Evolutionary conservation across 2,329 filamentous ascomycete genomes (phyloP).

Genomic region (Aspergillus felis): DNA sequence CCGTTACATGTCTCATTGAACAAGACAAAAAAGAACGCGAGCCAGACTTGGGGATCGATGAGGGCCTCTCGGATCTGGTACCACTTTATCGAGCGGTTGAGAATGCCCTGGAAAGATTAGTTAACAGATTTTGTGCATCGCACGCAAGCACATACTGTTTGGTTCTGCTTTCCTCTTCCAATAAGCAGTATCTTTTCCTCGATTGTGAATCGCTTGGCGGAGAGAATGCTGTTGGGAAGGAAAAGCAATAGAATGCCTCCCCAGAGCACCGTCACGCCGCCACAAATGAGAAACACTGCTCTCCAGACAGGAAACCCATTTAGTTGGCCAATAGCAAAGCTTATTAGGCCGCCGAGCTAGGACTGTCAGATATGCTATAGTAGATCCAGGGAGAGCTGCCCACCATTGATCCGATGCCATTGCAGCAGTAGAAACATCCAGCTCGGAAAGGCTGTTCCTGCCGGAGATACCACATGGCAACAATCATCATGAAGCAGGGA

Average conservation of each 20-base stretch:
- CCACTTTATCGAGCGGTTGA: conserved; percentile 47
- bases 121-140: neutral
- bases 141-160: conserved; percentile 2
- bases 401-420: conserved; percentile 36
- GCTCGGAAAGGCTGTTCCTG: conserved; percentile 47
- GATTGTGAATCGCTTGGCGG: conserved; percentile 39
- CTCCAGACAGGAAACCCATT: conserved; percentile 43
- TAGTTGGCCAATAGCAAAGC: conserved; percentile 40
- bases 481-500: conserved; percentile 50
- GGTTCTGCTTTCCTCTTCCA: conserved; percentile 27
- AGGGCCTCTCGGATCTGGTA: conserved; percentile 49
- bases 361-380: neutral
- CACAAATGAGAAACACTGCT: conserved; percentile 45
- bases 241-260: conserved; percentile 37
- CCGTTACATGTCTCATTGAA: conserved; percentile 52
- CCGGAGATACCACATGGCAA: conserved; percentile 48
- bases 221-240: conserved; percentile 44
- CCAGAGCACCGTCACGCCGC: conserved; percentile 43
- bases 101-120: conserved; percentile 31
- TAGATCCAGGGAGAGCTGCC: neutral
- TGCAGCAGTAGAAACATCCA: conserved; percentile 43
- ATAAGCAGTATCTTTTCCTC: conserved; percentile 46
- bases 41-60: conserved; percentile 44
- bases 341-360: conserved; percentile 21
- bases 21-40: conserved; percentile 45